Evolutionary conservation across 306 rosid species (phyloP), one percentile per base, ranked within the genome.

Genomic region (Begonia masoniana): DNA sequence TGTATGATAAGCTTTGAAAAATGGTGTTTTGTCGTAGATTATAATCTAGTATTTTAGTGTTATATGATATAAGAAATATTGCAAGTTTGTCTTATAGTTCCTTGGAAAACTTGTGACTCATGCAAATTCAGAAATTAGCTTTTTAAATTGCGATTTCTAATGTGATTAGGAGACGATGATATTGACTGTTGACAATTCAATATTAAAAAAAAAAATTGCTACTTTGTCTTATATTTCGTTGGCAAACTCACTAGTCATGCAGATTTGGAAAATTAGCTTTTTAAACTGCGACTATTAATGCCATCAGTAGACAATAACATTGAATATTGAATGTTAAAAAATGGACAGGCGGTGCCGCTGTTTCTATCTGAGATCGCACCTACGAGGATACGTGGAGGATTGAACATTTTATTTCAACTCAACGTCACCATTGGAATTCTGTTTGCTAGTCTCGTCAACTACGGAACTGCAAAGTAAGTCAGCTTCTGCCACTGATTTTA

Each of bases 351-450:
- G 6, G 85, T 80, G n/a, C 94, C 88, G 0, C 67, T 83, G 21
- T 80, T 83, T 54, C 67, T 83, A 42, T 83, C 87, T 6, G 87
- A 83, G 74, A 83, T 80, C 13, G 85, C 85, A 6, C 85, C 88
- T 11, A 80, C 88, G 4, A 77, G 79, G 59, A 73, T 80, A 13
- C 81, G 88, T 2, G 88, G 88, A n/a, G 88, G 85, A 8, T 74
- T 84, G 0, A 80, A 80, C 70, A 78, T 80, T 49, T 31, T 84
- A 41, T 84, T 84, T 61, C 94, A 84, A 52, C 63, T 84, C 10
- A 63, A 84, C 53, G 62, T 71, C 58, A 84, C 88, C 23, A 71
- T 84, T 16, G 85, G 88, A 57, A 80, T 80, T 58, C 76, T 84
- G 13, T 55, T 75, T 9, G 94, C 88, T 7, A 80, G 68, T 58